Conservation (phyloP, 1,284 basidiomycete species). For the Boletus sp. region DNA sequence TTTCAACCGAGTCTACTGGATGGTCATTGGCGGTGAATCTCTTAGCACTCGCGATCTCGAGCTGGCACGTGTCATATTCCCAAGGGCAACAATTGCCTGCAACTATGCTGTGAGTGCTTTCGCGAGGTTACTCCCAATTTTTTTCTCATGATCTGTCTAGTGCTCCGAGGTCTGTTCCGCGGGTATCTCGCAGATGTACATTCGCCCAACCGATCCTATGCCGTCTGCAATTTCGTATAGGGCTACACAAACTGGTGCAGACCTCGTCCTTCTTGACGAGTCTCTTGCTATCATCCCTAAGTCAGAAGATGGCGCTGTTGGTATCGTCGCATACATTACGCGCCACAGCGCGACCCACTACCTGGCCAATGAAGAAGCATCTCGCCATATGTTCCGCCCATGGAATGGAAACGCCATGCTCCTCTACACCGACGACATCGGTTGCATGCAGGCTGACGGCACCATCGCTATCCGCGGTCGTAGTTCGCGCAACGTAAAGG, state of each 20-base stretch:
- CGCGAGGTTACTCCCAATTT: not conserved
- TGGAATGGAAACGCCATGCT: constrained; percentile 21
- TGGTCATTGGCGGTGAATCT: constrained; percentile 29
- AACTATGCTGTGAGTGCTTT: constrained; percentile 26
- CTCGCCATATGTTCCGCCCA: constrained; percentile 26
- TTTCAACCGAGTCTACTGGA: constrained; percentile 28
- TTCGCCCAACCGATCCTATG: constrained; percentile 21
- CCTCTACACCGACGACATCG: constrained; percentile 28
- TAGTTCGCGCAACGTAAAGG: constrained; percentile 29
- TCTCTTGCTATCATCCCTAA: constrained; percentile 20
- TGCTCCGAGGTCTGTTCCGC: constrained; percentile 30
- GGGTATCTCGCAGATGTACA: constrained; percentile 28
- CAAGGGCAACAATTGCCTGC: constrained; percentile 26
- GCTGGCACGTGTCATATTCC: constrained; percentile 21
- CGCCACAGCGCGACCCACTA: constrained; percentile 24
- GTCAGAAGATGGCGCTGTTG: constrained; percentile 16
- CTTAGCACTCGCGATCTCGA: constrained; percentile 23
- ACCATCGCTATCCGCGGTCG: constrained; percentile 25
- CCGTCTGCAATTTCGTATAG: constrained; percentile 25
- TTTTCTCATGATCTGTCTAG: constrained; percentile 11
- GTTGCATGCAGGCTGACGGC: constrained; percentile 23
- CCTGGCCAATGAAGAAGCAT: constrained; percentile 22
- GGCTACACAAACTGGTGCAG: constrained; percentile 24
- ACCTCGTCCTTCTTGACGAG: constrained; percentile 25
- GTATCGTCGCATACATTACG: constrained; percentile 26